A percentile compares a stretch with the other conserved stretches of the same genome.
These are phyloP conservation scores for Podosphaera xanthii DNA, from an alignment of 2,329 filamentous ascomycete genomes.

Conservation along the genomic window DNA sequence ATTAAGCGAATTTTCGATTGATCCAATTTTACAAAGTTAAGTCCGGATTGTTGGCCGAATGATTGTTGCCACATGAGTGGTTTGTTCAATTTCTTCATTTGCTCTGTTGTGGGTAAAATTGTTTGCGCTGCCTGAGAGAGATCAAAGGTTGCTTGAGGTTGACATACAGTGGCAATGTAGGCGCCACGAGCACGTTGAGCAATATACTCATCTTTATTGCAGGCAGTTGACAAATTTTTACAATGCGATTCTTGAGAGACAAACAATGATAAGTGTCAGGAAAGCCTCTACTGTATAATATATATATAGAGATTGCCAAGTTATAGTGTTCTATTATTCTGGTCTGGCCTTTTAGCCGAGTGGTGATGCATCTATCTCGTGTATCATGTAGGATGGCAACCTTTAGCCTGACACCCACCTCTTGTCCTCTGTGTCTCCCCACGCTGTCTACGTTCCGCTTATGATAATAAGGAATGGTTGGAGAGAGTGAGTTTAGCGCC, in stretches of 20 bases:
- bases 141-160: neutral
- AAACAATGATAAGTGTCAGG: no score
- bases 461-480: no score
- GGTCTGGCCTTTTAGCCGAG: no score
- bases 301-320: no score
- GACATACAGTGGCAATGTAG: neutral
- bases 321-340: no score
- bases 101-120: neutral
- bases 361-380: no score
- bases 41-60: neutral
- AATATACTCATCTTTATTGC: neutral
- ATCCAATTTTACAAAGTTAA: neutral
- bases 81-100: neutral
- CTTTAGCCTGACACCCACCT: no score
- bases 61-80: neutral
- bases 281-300: no score
- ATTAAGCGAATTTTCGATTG: neutral
- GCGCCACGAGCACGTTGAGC: neutral
- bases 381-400: no score
- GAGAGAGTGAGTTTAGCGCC: neutral
- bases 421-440: no score
- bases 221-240: neutral
- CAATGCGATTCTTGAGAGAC: neutral
- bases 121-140: neutral
- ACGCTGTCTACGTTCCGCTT: no score